phyloP scores from a whole-genome alignment of 768 basidiomycete species.

The Steccherinum ochraceum region DNA sequence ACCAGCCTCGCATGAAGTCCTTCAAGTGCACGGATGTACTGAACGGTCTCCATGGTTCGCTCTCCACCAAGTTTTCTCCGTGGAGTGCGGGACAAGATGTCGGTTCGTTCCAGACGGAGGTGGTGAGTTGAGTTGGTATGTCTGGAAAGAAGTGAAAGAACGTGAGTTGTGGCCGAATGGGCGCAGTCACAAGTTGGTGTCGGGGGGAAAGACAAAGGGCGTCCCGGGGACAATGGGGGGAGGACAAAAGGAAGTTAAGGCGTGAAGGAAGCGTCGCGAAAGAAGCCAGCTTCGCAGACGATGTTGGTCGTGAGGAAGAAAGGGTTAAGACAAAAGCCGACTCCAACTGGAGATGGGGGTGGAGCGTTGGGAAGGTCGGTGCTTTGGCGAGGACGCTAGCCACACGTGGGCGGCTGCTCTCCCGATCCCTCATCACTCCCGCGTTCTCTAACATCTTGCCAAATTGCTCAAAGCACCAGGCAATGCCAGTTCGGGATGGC shows the following conservation, averaged over 20 bases:
- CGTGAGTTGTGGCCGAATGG: conserved; percentile 4
- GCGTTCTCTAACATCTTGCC: no score
- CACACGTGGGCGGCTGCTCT: no score
- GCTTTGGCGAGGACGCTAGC: no score
- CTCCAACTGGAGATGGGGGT: neutral
- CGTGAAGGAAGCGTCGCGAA: neutral
- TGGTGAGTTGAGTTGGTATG: neutral
- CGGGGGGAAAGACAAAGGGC: neutral
- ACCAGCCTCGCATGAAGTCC: neutral
- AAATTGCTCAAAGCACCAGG: no score
- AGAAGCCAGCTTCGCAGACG: neutral
- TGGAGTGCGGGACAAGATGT: no score
- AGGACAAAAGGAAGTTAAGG: neutral
- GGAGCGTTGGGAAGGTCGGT: neutral
- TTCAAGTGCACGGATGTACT: neutral
- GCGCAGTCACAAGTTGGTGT: neutral
- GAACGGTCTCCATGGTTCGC: neutral
- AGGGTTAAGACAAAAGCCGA: neutral
- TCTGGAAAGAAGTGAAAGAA: conserved; percentile 1
- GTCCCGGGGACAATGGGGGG: neutral
- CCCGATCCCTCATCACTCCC: no score
- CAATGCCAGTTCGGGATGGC: no score
- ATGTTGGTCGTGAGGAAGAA: neutral
- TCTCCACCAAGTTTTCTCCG: neutral
- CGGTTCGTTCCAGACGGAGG: neutral